These are phyloP conservation scores for Trypanosoma theileri DNA, from an alignment of 208 protist genomes.

Conservation along the genomic window DNA sequence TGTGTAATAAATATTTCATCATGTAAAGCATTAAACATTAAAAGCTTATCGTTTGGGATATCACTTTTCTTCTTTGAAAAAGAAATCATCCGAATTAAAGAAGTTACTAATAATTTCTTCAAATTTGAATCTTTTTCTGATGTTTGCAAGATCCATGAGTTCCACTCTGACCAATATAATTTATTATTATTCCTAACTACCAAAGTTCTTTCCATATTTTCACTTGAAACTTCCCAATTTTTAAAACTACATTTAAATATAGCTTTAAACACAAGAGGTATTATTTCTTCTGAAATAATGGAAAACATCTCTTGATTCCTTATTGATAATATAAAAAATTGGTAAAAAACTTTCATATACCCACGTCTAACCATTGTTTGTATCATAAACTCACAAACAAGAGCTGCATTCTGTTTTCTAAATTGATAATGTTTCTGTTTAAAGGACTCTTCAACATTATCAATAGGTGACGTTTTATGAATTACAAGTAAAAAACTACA, in stretches of 20 bases:
- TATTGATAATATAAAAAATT: constrained; percentile 12
- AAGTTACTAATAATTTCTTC: constrained; percentile 8
- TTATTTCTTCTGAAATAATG: constrained; percentile 10
- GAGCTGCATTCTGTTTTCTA: neutral
- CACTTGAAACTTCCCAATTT: neutral
- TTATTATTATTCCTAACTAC: neutral
- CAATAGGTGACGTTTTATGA: neutral
- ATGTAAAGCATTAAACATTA: constrained; percentile 5
- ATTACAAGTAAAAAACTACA: constrained; percentile 25
- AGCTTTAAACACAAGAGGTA: constrained; percentile 16
- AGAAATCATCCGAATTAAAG: constrained; percentile 13
- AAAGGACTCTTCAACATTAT: neutral
- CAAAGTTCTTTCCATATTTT: neutral
- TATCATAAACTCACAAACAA: constrained; percentile 15
- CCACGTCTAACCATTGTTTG: constrained; percentile 13
- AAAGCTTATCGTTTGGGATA: neutral
- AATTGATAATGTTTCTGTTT: neutral
- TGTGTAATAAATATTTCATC: constrained; percentile 20
- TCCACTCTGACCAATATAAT: constrained; percentile 22
- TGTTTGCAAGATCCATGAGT: constrained; percentile 9
- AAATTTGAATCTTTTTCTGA: constrained; percentile 15
- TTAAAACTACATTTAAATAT: constrained; percentile 20
- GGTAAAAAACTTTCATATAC: constrained; percentile 17
- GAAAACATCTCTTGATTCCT: neutral
- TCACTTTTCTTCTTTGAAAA: neutral